Percentiles rank a stretch among this genome's conserved stretches.
phyloP scores from a whole-genome alignment of 1,139 yeast genomes.

The Geotrichum europaeum region DNA sequence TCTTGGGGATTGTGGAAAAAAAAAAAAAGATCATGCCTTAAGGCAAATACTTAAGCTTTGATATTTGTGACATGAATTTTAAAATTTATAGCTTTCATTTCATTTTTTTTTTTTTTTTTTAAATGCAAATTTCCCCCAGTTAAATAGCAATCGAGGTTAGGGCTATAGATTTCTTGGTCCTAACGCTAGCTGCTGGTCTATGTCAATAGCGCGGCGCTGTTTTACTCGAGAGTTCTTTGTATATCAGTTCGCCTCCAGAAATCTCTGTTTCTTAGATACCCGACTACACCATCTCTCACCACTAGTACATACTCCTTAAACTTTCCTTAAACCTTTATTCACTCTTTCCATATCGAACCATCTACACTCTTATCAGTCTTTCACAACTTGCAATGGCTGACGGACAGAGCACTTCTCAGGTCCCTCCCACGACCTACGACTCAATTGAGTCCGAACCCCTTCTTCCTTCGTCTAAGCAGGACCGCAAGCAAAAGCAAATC shows the following conservation, averaged over 20 bases:
- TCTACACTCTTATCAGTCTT: no score
- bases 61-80: background rate
- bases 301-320: background rate
- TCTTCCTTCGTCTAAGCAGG: background rate
- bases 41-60: background rate
- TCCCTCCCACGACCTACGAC: background rate
- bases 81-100: background rate
- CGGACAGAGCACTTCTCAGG: background rate
- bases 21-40: background rate
- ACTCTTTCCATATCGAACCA: background rate
- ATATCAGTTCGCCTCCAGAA: no score
- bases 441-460: background rate
- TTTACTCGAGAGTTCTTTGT: no score
- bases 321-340: background rate
- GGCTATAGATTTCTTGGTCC: background rate
- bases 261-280: background rate
- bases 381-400: background rate
- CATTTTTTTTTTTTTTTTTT: no score
- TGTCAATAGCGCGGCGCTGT: no score
- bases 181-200: no score
- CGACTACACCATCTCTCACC: background rate
- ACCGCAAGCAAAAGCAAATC: background rate
- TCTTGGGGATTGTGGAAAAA: no score
- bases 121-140: background rate
- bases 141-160: background rate